A percentile compares a stretch with the other conserved stretches of the same genome.
Evolutionary conservation across 176 grass and related monocot genomes (phyloP).

Genomic region (Rhynchospora tenuis): DNA sequence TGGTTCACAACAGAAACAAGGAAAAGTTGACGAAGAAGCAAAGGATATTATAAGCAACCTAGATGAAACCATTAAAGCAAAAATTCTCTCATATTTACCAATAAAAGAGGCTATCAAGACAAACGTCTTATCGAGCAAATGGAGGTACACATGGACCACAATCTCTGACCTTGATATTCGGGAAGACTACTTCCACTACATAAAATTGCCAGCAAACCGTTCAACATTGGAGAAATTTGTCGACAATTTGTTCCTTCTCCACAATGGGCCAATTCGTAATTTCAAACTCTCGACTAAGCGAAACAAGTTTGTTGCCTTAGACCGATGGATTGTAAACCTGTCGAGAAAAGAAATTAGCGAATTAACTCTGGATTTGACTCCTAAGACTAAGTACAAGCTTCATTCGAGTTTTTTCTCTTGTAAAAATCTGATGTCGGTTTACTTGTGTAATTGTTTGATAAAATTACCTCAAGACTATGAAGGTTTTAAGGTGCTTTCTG

Average conservation of each 20-base stretch:
- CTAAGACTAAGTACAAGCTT: conserved; percentile 20
- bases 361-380: conserved; percentile 12
- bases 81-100: conserved; percentile 11
- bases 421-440: background rate
- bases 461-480: conserved; percentile 14
- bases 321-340: conserved; percentile 14
- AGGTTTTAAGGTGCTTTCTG: conserved; percentile 21
- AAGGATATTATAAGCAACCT: conserved; percentile 19
- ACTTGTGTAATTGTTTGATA: conserved; percentile 22
- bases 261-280: conserved; percentile 2
- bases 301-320: background rate
- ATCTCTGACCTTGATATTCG: background rate
- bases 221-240: conserved; percentile 10
- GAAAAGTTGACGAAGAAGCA: background rate
- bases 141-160: conserved; percentile 10
- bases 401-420: conserved; percentile 19
- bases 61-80: background rate
- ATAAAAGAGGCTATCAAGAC: conserved; percentile 8
- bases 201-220: background rate
- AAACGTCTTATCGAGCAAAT: conserved; percentile 9
- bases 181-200: background rate
- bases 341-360: conserved; percentile 21
- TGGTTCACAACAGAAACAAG: background rate
- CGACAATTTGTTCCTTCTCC: conserved; percentile 12
- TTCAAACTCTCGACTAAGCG: conserved; percentile 16